These are phyloP conservation scores for Stereum hirsutum DNA, from an alignment of 1,284 basidiomycete genomes.

Conservation along the genomic window DNA sequence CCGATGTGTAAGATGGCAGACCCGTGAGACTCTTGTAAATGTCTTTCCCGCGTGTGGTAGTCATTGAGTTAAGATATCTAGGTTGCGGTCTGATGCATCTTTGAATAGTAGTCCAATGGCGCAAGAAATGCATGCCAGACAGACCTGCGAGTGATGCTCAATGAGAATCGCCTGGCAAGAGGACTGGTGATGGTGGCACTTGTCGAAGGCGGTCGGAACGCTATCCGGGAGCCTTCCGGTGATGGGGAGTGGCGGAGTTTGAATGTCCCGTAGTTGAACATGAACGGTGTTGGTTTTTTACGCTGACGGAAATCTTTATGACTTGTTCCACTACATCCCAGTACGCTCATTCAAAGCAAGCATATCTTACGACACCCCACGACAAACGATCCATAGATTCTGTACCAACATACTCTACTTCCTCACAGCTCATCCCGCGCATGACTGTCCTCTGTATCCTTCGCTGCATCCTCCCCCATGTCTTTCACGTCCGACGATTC, in stretches of 20 bases:
- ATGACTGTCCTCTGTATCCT: not conserved
- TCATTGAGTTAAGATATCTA: no score
- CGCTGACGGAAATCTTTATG: not conserved
- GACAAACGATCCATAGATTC: no score
- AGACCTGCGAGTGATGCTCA: not conserved
- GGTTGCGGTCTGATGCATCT: not conserved
- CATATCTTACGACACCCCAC: not conserved
- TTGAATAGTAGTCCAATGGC: not conserved
- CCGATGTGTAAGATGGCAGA: not conserved
- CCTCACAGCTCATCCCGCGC: conserved; percentile 10
- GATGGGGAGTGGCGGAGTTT: not conserved
- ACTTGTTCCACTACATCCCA: not conserved
- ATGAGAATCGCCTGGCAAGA: not conserved
- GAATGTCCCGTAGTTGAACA: not conserved
- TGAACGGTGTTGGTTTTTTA: not conserved
- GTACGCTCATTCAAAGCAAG: not conserved
- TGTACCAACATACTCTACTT: no score
- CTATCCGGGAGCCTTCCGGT: not conserved
- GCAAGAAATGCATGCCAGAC: not conserved
- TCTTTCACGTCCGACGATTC: not conserved
- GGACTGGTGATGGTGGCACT: not conserved
- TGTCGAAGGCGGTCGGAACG: not conserved
- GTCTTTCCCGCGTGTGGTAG: not conserved
- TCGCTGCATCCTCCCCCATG: not conserved
- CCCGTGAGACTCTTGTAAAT: not conserved